A percentile compares a stretch with the other conserved stretches of the same genome.
Evolutionary conservation across 441 rosid species (phyloP).

Genomic region (Erysimum pusillum): DNA sequence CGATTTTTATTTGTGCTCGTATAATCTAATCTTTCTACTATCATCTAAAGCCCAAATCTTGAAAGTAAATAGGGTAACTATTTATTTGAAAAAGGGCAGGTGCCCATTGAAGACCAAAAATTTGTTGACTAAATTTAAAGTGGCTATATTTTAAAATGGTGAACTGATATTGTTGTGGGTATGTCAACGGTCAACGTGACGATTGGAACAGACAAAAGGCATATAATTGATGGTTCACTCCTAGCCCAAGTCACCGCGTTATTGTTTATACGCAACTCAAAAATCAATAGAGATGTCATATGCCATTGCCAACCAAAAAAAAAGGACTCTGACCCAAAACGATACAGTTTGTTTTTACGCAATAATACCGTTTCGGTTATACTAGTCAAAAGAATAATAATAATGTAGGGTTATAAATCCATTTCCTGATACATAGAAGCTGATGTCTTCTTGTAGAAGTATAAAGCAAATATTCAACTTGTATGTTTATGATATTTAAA

Average conservation of each 20-base stretch:
- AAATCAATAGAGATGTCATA: constrained; percentile 6
- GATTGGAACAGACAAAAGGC: constrained; percentile 18
- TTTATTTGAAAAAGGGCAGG: not conserved
- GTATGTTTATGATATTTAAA: too few species aligned
- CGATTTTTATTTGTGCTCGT: not conserved
- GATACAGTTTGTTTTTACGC: not conserved
- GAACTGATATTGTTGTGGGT: not conserved
- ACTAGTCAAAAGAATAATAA: too few species aligned
- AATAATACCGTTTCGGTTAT: too few species aligned
- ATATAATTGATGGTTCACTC: constrained; percentile 1
- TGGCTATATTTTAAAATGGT: not conserved
- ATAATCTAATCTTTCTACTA: not conserved
- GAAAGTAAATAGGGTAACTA: not conserved
- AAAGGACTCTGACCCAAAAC: not conserved
- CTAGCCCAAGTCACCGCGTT: not conserved
- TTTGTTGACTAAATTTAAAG: not conserved
- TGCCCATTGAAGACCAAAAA: not conserved
- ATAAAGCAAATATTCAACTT: too few species aligned
- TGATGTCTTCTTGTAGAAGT: too few species aligned
- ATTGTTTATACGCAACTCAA: not conserved
- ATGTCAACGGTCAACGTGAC: constrained; percentile 31
- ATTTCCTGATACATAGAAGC: too few species aligned
- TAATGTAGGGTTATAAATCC: too few species aligned
- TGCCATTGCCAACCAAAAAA: not conserved
- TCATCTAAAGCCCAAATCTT: not conserved